Conservation (phyloP, 2,329 filamentous ascomycete genomes). For the Fonsecaea multimorphosa region DNA sequence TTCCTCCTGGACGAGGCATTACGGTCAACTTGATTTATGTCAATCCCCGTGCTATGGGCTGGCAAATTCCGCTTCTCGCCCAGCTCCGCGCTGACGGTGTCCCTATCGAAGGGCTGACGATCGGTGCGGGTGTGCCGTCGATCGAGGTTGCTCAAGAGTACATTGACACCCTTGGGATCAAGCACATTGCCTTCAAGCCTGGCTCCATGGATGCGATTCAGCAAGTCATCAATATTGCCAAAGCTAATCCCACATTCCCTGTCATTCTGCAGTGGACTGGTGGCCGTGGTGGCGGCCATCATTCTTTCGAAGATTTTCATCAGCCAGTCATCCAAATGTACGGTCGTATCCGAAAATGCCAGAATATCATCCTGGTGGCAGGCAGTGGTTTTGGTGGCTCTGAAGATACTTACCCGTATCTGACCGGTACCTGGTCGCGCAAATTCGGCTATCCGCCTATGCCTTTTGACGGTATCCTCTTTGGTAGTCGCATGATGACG, state of each 20-base stretch:
- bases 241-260: conserved; percentile 92
- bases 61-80: conserved; percentile 86
- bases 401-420: conserved; percentile 89
- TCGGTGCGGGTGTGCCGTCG: conserved; percentile 90
- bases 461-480: conserved; percentile 91
- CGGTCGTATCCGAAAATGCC: conserved; percentile 78
- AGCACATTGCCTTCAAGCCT: conserved; percentile 94
- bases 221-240: conserved; percentile 88
- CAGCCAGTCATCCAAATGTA: conserved; percentile 92
- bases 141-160: conserved; percentile 93
- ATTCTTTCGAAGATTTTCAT: conserved; percentile 96
- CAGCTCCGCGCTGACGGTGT: conserved; percentile 82
- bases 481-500: conserved; percentile 93
- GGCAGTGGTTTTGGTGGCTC: conserved; percentile 90
- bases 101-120: conserved; percentile 88
- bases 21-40: conserved; percentile 91
- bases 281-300: conserved; percentile 89
- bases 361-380: conserved; percentile 87
- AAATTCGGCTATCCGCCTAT: conserved; percentile 87
- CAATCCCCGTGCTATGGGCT: conserved; percentile 84
- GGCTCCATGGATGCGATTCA: conserved; percentile 89
- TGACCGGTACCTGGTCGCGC: conserved; percentile 87
- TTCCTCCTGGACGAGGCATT: conserved; percentile 85
- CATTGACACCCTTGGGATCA: conserved; percentile 87
- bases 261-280: conserved; percentile 94